Conservation (phyloP, 2,329 filamentous ascomycete genomes). For the Pyrenochaeta sp. region DNA sequence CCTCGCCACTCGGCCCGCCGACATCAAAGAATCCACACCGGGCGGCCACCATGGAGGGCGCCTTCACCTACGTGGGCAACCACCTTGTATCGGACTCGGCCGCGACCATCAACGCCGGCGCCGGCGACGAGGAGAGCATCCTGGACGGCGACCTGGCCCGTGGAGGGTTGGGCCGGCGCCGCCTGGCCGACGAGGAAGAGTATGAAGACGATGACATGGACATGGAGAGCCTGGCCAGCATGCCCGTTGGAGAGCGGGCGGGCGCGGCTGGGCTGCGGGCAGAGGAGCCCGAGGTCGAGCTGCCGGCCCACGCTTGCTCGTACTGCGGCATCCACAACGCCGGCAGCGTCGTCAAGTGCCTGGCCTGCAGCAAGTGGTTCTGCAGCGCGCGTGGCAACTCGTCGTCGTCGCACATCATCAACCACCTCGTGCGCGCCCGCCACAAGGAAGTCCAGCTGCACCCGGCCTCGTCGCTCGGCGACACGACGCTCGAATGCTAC, state of each 20-base stretch:
- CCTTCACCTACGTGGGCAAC: constrained; percentile 88
- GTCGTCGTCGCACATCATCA: constrained; percentile 96
- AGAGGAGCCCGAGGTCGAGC: constrained; percentile 74
- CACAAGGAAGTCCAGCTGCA: constrained; percentile 99
- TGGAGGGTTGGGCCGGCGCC: constrained; percentile 66
- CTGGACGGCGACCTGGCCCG: constrained; percentile 69
- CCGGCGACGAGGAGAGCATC: constrained; percentile 85
- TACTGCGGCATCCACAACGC: constrained; percentile 98
- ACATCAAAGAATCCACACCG: constrained; percentile 14
- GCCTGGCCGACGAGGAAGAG: constrained; percentile 90
- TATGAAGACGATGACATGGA: constrained; percentile 76
- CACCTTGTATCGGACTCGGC: constrained; percentile 84
- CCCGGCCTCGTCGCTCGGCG: constrained; percentile 88
- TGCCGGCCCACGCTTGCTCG: constrained; percentile 89
- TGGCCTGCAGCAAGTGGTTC: constrained; percentile 98
- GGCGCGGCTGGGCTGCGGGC: constrained; percentile 60
- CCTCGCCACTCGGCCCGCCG: constrained; percentile 6
- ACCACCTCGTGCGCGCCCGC: constrained; percentile 93
- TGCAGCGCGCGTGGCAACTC: constrained; percentile 97
- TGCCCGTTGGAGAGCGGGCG: constrained; percentile 77
- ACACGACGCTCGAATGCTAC: constrained; percentile 97
- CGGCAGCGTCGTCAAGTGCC: constrained; percentile 93
- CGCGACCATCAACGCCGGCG: constrained; percentile 86
- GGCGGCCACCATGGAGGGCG: constrained; percentile 73
- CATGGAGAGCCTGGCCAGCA: constrained; percentile 76